Conservation (phyloP, 202 grass and related monocot genomes). For the Elaeis oleifera region DNA sequence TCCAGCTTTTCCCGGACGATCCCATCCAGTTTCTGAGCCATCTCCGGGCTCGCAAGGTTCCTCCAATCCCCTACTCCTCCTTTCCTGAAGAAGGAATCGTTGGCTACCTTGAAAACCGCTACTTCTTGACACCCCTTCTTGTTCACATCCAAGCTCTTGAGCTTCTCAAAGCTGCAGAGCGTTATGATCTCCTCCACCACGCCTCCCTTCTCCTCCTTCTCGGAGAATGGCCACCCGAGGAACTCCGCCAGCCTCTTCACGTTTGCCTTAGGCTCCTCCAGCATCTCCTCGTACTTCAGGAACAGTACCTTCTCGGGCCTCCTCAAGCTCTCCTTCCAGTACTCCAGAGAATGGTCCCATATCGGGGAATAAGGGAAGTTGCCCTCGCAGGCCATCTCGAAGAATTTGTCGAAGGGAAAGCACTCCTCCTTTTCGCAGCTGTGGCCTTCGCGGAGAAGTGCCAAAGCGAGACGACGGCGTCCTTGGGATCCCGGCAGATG, state of each 20-base stretch:
- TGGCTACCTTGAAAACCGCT: too few relatives aligned
- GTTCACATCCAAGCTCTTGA: neutral
- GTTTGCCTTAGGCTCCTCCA: constrained; percentile 3
- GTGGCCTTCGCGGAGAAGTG: neutral
- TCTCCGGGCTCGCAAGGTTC: constrained; percentile 25
- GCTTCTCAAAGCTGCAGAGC: constrained; percentile 10
- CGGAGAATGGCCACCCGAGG: constrained; percentile 2
- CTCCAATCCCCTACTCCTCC: constrained; percentile 22
- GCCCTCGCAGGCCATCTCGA: neutral
- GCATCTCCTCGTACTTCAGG: constrained; percentile 23
- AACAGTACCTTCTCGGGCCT: constrained; percentile 11
- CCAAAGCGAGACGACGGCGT: constrained; percentile 12
- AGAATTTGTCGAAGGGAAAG: too few relatives aligned
- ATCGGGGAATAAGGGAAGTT: too few relatives aligned
- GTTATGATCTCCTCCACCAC: constrained; percentile 1
- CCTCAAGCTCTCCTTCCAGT: too few relatives aligned
- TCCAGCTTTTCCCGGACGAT: too few relatives aligned
- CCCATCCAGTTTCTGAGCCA: constrained; percentile 5
- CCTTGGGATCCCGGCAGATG: constrained; percentile 20
- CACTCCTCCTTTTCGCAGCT: too few relatives aligned
- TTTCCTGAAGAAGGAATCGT: constrained; percentile 23
- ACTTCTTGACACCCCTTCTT: too few relatives aligned
- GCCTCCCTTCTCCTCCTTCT: neutral
- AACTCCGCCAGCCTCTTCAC: constrained; percentile 19
- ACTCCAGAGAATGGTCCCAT: too few relatives aligned